These are phyloP conservation scores for Bauhinia variegata DNA, from an alignment of 306 rosid genomes.

Conservation along the genomic window DNA sequence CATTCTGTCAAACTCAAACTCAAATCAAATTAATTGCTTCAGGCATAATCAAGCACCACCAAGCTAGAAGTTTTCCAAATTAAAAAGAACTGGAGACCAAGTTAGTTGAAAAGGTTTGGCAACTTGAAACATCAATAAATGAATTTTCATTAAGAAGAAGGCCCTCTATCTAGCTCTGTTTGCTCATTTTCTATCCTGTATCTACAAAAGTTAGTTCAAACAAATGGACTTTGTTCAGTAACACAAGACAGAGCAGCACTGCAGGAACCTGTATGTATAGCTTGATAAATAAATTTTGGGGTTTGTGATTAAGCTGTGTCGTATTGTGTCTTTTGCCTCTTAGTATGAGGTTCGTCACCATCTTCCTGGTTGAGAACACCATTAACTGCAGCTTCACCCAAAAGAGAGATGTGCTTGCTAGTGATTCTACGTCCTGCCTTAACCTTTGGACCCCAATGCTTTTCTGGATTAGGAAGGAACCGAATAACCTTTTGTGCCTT, in stretches of 20 bases:
- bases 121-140: too few relatives aligned
- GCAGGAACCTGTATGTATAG: constrained; percentile 19
- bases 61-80: too few relatives aligned
- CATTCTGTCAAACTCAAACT: too few relatives aligned
- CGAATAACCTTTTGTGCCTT: constrained; percentile 92
- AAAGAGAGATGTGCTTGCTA: constrained; percentile 81
- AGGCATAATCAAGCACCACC: too few relatives aligned
- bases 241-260: constrained; percentile 28
- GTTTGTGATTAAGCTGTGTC: constrained; percentile 35
- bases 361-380: constrained; percentile 62
- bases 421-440: constrained; percentile 93
- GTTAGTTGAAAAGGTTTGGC: too few relatives aligned
- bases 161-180: constrained; percentile 29
- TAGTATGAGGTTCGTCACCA: constrained; percentile 57
- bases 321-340: constrained; percentile 66
- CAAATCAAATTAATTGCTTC: too few relatives aligned
- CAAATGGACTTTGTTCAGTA: constrained; percentile 38
- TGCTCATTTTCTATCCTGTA: constrained; percentile 7
- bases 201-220: constrained; percentile 40
- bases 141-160: constrained; percentile 2
- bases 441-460: constrained; percentile 97
- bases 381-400: constrained; percentile 75
- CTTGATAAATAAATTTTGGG: constrained; percentile 28
- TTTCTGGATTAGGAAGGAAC: constrained; percentile 94
- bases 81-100: too few relatives aligned